Percentiles rank a stretch among this genome's conserved stretches.
These are phyloP conservation scores for Scedosporium apiospermum DNA, from an alignment of 2,329 filamentous ascomycete species.

Conservation along the genomic window DNA sequence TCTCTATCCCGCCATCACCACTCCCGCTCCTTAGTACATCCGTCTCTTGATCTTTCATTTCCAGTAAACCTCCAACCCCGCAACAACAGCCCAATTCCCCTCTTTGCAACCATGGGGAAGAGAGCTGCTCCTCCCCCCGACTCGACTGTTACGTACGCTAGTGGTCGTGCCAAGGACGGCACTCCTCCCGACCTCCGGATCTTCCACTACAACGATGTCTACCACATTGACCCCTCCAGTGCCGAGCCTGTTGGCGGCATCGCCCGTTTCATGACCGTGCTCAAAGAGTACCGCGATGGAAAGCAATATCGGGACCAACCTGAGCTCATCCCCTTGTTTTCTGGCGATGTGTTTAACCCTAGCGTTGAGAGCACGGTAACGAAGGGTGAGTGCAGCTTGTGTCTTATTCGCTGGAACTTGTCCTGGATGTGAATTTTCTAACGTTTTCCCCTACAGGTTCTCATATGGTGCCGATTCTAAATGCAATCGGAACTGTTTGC, in stretches of 20 bases:
- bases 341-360: conserved; percentile 87
- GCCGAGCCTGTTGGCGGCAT: conserved; percentile 77
- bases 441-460: conserved; percentile 34
- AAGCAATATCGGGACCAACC: conserved; percentile 53
- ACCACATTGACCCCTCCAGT: conserved; percentile 69
- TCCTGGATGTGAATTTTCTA: not conserved
- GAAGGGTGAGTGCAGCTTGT: conserved; percentile 49
- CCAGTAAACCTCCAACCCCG: not conserved
- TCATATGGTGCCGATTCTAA: conserved; percentile 84
- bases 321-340: conserved; percentile 69
- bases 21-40: no score
- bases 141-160: conserved; percentile 9
- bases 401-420: not conserved
- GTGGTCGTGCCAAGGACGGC: conserved; percentile 10
- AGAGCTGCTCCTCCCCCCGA: not conserved
- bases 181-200: conserved; percentile 62
- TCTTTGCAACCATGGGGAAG: not conserved
- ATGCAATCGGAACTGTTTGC: conserved; percentile 65
- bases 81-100: not conserved
- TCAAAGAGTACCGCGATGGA: conserved; percentile 62
- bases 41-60: no score
- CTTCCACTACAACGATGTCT: conserved; percentile 89
- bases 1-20: no score
- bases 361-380: conserved; percentile 82
- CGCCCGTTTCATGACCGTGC: conserved; percentile 68